A percentile compares a stretch with the other conserved stretches of the same genome.
Evolutionary conservation across 2,329 filamentous ascomycete species (phyloP).

Genomic region (Fusarium duplospermum): DNA sequence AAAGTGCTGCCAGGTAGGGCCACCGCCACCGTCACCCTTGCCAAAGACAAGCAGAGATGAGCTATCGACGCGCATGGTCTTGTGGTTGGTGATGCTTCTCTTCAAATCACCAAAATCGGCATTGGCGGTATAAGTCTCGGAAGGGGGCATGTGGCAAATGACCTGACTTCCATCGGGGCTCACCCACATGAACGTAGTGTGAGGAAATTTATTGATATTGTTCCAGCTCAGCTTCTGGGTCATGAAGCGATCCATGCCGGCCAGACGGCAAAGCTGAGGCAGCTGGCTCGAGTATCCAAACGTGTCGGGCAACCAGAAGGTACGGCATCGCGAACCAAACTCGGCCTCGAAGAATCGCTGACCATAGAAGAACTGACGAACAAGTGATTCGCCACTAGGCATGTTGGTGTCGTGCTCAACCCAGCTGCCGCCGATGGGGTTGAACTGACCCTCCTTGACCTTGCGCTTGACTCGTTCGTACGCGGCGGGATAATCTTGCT

Average conservation of each 20-base stretch:
- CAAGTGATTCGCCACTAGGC: conserved; percentile 93
- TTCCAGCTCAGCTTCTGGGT: conserved; percentile 99
- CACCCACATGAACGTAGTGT: conserved; percentile 99
- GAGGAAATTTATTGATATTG: conserved; percentile 99
- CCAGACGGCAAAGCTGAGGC: conserved; percentile 90
- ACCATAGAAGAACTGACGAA: conserved; percentile 94
- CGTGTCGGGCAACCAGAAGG: conserved; percentile 98
- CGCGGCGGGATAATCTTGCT: conserved; percentile 86
- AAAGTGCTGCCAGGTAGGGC: conserved; percentile 91
- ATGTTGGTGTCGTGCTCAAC: conserved; percentile 99
- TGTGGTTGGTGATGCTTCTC: conserved; percentile 90
- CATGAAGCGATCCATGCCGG: conserved; percentile 97
- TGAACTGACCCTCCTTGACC: conserved; percentile 90
- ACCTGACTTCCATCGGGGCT: conserved; percentile 95
- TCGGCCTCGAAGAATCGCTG: conserved; percentile 94
- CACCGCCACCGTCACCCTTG: conserved; percentile 95
- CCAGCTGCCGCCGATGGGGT: conserved; percentile 97
- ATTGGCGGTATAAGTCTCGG: conserved; percentile 94
- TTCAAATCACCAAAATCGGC: conserved; percentile 95
- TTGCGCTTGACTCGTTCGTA: conserved; percentile 93
- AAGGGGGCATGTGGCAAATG: conserved; percentile 95
- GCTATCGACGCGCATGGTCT: conserved; percentile 92
- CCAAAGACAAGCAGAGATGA: conserved; percentile 94
- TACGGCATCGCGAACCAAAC: conserved; percentile 88
- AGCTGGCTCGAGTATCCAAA: conserved; percentile 97